These are phyloP conservation scores for Paragyromitra xinjiangensis DNA, from an alignment of 495 filamentous ascomycete genomes.

Conservation along the genomic window DNA sequence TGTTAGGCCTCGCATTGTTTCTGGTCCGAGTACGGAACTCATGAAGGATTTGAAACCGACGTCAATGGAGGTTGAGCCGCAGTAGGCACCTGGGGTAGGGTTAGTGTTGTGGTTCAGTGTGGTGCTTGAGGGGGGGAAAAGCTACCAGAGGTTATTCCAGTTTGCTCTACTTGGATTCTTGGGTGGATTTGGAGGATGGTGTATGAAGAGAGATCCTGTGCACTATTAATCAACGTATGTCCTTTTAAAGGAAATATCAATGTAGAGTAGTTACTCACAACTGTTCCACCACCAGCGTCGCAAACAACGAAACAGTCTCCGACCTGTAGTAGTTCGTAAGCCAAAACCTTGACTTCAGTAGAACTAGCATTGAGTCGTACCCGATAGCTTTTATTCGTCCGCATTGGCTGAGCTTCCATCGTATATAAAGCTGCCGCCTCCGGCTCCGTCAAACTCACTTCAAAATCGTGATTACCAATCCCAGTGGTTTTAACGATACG, in stretches of 20 bases:
- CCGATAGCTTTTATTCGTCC: slow-evolving; percentile 1
- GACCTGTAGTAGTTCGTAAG: slow-evolving; percentile 29
- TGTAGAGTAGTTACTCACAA: slow-evolving; percentile 20
- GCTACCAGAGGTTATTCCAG: slow-evolving; percentile 23
- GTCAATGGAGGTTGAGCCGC: slow-evolving; percentile 48
- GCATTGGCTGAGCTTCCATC: slow-evolving; percentile 21
- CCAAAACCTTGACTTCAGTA: not conserved
- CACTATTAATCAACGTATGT: not conserved
- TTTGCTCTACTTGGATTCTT: slow-evolving; percentile 16
- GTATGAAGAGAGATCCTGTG: slow-evolving; percentile 28
- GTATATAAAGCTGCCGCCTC: slow-evolving; percentile 51
- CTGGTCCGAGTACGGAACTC: slow-evolving; percentile 4
- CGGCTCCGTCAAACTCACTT: slow-evolving; percentile 51
- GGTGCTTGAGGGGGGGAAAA: not conserved
- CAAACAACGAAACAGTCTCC: slow-evolving; percentile 50
- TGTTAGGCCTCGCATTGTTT: not conserved
- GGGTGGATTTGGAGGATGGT: slow-evolving; percentile 6
- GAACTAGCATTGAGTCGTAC: slow-evolving; percentile 7
- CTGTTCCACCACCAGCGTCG: slow-evolving; percentile 52
- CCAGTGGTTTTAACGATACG: slow-evolving; percentile 25
- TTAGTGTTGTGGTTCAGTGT: not conserved
- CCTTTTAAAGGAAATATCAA: not conserved
- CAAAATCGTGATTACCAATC: slow-evolving; percentile 25
- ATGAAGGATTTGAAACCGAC: slow-evolving; percentile 24
- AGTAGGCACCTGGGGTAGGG: slow-evolving; percentile 15